Conservation (phyloP, 2,329 filamentous ascomycete genomes). For the Penicillium freii region DNA sequence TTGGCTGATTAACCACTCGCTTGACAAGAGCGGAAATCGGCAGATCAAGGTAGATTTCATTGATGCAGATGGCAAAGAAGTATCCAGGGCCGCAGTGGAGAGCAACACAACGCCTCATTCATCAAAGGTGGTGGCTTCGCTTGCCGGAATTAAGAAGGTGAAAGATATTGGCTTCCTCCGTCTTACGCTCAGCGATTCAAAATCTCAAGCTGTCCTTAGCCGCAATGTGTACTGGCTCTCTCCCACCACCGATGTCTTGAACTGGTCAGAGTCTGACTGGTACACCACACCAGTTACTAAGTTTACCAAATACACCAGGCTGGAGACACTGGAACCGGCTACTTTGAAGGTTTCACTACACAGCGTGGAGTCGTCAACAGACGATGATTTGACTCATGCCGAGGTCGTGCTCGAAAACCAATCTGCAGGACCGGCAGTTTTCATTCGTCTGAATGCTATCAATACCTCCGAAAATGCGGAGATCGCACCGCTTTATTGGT, state of each 20-base stretch:
- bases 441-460: slow-evolving; percentile 54
- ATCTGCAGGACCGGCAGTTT: slow-evolving; percentile 56
- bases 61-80: slow-evolving; percentile 45
- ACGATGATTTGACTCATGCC: slow-evolving; percentile 13
- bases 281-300: slow-evolving; percentile 57
- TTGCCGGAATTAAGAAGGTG: slow-evolving; percentile 35
- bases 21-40: slow-evolving; percentile 42
- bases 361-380: background rate
- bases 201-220: slow-evolving; percentile 41
- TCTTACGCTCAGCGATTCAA: slow-evolving; percentile 45
- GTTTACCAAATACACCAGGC: slow-evolving; percentile 50
- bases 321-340: slow-evolving; percentile 44
- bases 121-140: slow-evolving; percentile 38
- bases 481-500: slow-evolving; percentile 56
- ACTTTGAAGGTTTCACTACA: slow-evolving; percentile 34
- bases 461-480: slow-evolving; percentile 44
- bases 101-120: slow-evolving; percentile 48
- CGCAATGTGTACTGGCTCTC: slow-evolving; percentile 63
- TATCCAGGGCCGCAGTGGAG: slow-evolving; percentile 37
- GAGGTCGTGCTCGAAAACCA: slow-evolving; percentile 53
- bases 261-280: slow-evolving; percentile 60
- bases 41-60: slow-evolving; percentile 53
- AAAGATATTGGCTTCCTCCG: slow-evolving; percentile 52
- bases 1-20: slow-evolving; percentile 56
- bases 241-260: slow-evolving; percentile 47